Conservation (phyloP, 331 rosid species). For the Arachis monticola region DNA sequence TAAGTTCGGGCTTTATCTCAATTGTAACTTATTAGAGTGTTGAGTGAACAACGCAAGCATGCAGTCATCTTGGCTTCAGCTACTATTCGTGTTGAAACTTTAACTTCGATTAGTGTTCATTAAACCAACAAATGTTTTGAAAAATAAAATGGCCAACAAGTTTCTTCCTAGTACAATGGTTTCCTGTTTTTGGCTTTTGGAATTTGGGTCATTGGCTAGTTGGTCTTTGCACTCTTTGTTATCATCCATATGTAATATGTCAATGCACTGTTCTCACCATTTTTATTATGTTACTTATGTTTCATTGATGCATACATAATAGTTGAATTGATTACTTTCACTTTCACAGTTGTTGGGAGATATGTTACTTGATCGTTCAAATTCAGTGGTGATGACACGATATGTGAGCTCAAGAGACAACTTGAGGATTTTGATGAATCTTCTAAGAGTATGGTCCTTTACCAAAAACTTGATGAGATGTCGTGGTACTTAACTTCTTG, state of each 20-base stretch:
- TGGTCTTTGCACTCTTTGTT: constrained; percentile 19
- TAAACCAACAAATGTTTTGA: constrained; percentile 10
- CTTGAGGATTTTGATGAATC: constrained; percentile 97
- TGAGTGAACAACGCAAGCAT: constrained; percentile 32
- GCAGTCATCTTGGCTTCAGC: constrained; percentile 8
- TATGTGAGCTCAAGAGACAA: constrained; percentile 98
- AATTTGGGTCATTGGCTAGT: constrained; percentile 7
- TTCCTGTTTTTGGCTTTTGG: neutral
- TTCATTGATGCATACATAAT: constrained; percentile 20
- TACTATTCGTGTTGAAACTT: constrained; percentile 24
- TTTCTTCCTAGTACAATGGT: constrained; percentile 11
- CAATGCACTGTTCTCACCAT: constrained; percentile 7
- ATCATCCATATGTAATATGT: constrained; percentile 2
- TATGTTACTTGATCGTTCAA: constrained; percentile 91
- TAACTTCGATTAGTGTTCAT: constrained; percentile 12
- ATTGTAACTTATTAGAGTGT: constrained; percentile 4
- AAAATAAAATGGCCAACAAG: constrained; percentile 9
- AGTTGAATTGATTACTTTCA: constrained; percentile 42
- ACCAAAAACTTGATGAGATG: constrained; percentile 20
- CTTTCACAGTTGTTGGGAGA: constrained; percentile 89
- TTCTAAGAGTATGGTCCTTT: constrained; percentile 74
- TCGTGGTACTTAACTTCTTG: neutral
- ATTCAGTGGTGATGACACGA: constrained; percentile 93
- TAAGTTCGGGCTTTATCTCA: constrained; percentile 32
- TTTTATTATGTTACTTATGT: constrained; percentile 25